phyloP scores from a whole-genome alignment of 352 stramenopile species.

The Phytophthora tentaculata region DNA sequence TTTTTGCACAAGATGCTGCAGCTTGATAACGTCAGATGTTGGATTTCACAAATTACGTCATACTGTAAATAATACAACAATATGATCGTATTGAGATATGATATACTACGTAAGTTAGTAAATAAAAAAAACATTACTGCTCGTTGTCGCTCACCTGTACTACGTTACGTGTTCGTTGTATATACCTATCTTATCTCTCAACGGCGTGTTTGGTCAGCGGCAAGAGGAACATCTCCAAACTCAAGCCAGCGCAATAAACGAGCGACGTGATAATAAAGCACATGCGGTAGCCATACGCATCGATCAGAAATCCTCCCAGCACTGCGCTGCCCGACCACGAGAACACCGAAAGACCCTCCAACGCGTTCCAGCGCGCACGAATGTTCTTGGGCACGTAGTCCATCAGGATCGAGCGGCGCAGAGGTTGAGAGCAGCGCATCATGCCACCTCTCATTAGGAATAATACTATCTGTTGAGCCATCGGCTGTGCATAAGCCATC shows the following conservation, averaged over 20 bases:
- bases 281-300: slow-evolving; percentile 76
- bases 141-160: too few species aligned
- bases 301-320: slow-evolving; percentile 77
- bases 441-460: slow-evolving; percentile 82
- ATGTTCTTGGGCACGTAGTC: slow-evolving; percentile 79
- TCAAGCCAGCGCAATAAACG: slow-evolving; percentile 66
- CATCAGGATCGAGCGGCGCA: slow-evolving; percentile 82
- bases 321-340: slow-evolving; percentile 85
- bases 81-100: too few species aligned
- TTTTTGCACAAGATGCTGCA: too few species aligned
- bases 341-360: slow-evolving; percentile 80
- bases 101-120: too few species aligned
- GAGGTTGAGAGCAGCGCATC: slow-evolving; percentile 85
- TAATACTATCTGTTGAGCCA: slow-evolving; percentile 64
- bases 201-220: slow-evolving; percentile 67
- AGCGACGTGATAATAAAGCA: slow-evolving; percentile 84
- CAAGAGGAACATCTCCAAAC: slow-evolving; percentile 64
- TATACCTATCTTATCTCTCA: slow-evolving; percentile 38
- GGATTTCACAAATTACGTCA: too few species aligned
- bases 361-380: slow-evolving; percentile 77
- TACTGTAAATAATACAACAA: too few species aligned
- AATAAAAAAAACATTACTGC: too few species aligned
- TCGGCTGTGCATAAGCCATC: slow-evolving; percentile 66
- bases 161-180: neutral
- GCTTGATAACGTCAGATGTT: too few species aligned